Conservation (phyloP, 768 basidiomycete genomes). For the Sarcodon aspratus region DNA sequence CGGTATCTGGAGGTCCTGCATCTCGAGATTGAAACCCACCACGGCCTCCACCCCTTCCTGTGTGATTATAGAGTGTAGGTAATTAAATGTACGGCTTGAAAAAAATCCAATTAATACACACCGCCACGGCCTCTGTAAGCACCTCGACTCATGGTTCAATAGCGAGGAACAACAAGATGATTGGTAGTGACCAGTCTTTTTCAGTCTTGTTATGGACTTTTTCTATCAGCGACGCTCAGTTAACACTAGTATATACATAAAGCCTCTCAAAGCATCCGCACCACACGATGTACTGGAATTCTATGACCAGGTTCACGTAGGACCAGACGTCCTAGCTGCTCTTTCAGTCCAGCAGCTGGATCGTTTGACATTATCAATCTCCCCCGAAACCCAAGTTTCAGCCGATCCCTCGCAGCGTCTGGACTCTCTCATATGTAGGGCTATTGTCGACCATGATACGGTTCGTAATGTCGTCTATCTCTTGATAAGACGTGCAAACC, state of each 20-base stretch:
- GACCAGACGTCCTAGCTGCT: background rate
- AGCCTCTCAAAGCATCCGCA: background rate
- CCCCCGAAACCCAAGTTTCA: too few relatives aligned
- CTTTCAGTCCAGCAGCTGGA: too few relatives aligned
- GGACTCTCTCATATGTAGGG: too few relatives aligned
- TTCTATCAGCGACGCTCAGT: background rate
- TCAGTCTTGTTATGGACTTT: background rate
- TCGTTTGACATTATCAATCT: too few relatives aligned
- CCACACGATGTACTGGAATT: background rate
- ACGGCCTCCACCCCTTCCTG: constrained; percentile 52
- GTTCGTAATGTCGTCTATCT: background rate
- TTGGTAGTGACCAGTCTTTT: constrained; percentile 3
- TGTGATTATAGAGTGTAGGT: background rate
- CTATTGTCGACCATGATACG: too few relatives aligned
- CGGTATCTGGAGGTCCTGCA: constrained; percentile 67
- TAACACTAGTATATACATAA: background rate
- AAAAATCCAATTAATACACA: background rate
- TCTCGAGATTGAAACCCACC: constrained; percentile 67
- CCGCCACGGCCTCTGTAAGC: constrained; percentile 44
- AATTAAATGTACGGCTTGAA: constrained; percentile 16
- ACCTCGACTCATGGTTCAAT: constrained; percentile 37
- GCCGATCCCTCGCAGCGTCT: too few relatives aligned
- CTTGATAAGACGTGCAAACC: background rate
- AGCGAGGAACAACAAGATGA: constrained; percentile 18
- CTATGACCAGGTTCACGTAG: background rate